These are phyloP conservation scores for Ceratobasidium sp. DNA, from an alignment of 1,284 basidiomycete genomes.

Conservation along the genomic window DNA sequence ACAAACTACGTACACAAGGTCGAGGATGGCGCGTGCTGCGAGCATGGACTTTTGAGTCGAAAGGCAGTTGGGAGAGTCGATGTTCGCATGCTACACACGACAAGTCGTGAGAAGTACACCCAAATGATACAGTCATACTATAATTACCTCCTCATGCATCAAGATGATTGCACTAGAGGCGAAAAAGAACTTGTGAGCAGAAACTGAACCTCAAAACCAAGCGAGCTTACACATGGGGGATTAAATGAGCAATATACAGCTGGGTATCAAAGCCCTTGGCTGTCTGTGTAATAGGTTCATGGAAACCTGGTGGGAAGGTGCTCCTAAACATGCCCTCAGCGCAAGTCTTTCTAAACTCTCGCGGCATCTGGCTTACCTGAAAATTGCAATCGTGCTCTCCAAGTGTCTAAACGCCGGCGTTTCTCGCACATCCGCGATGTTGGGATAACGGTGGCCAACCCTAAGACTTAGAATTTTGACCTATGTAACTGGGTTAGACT, in stretches of 20 bases:
- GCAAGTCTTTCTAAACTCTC: not conserved
- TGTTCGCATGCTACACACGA: not conserved
- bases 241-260: constrained; percentile 44
- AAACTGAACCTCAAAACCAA: not conserved
- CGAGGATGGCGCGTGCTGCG: constrained; percentile 11
- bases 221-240: constrained; percentile 44
- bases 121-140: not conserved
- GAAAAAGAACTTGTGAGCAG: not conserved
- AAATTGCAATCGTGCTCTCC: constrained; percentile 38
- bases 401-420: constrained; percentile 41
- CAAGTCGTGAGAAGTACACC: not conserved
- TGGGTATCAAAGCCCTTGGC: constrained; percentile 39
- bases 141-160: constrained; percentile 39
- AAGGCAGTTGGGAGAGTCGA: constrained; percentile 19
- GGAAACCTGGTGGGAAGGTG: constrained; percentile 34
- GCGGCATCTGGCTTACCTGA: constrained; percentile 1
- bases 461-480: constrained; percentile 33
- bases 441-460: constrained; percentile 34
- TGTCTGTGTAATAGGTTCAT: constrained; percentile 35
- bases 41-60: constrained; percentile 5
- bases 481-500: not conserved
- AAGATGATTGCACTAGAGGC: constrained; percentile 28
- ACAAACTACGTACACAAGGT: constrained; percentile 21
- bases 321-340: not conserved
- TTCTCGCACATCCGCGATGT: constrained; percentile 34